These are phyloP conservation scores for Diaporthe helianthi DNA, from an alignment of 2,329 filamentous ascomycete genomes.

Conservation along the genomic window DNA sequence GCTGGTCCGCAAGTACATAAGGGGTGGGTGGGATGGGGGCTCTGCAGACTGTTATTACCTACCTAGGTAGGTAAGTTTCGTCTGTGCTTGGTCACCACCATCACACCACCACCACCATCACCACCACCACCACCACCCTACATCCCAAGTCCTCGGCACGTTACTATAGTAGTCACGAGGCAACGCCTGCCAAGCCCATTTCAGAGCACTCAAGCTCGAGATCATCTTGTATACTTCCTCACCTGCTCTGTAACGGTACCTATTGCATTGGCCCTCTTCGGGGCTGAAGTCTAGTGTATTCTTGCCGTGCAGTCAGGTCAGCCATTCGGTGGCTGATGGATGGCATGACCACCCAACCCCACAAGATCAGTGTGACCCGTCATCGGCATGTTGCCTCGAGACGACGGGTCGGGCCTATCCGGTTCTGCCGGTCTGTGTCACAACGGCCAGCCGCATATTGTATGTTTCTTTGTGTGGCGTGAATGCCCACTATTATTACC, in stretches of 20 bases:
- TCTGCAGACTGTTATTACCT: not conserved
- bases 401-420: constrained; percentile 17
- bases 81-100: not conserved
- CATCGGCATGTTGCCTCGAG: not conserved
- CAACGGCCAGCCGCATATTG: not conserved
- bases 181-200: not conserved
- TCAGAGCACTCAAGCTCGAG: not conserved
- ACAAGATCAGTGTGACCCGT: not conserved
- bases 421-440: constrained; percentile 11
- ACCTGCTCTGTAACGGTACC: no score
- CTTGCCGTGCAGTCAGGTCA: not conserved
- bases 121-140: no score
- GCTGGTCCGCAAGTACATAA: constrained; percentile 1
- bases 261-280: not conserved
- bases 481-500: not conserved
- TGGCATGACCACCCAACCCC: not conserved
- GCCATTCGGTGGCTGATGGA: not conserved
- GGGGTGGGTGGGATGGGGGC: no score
- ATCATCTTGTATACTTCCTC: not conserved
- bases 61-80: not conserved
- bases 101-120: no score
- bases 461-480: not conserved
- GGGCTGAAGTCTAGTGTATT: no score
- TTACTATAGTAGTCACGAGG: not conserved
- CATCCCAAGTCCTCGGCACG: not conserved